Evolutionary conservation across 23 red algal species (phyloP).

Genomic region (Gracilariopsis chorda): DNA sequence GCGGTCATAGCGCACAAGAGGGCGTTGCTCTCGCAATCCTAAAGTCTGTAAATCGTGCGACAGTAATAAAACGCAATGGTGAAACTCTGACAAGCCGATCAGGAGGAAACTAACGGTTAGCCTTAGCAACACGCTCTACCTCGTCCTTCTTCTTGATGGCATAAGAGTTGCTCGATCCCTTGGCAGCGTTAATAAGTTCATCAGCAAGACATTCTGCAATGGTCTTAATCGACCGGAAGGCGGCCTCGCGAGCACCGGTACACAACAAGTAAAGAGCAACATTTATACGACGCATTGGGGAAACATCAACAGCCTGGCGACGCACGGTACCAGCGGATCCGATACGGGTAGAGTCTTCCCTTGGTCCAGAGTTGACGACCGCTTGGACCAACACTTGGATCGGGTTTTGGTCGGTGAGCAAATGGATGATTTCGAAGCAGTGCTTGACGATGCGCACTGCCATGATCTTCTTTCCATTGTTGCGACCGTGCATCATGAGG

Average conservation of each 20-base stretch:
- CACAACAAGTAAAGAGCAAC: constrained; percentile 92
- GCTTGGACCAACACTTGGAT: constrained; percentile 96
- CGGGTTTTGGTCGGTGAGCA: constrained; percentile 97
- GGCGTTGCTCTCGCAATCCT: too few species aligned
- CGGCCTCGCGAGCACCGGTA: constrained; percentile 96
- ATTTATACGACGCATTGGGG: constrained; percentile 95
- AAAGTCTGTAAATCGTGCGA: too few species aligned
- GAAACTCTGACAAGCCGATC: too few species aligned
- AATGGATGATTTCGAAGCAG: constrained; percentile 98
- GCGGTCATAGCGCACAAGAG: too few species aligned
- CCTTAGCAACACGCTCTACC: constrained; percentile 99
- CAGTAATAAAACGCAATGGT: too few species aligned
- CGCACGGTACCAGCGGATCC: constrained; percentile 98
- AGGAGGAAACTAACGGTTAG: constrained; percentile 70
- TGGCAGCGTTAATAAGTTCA: constrained; percentile 99
- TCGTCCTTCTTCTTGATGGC: constrained; percentile 99
- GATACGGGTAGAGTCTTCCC: constrained; percentile 98
- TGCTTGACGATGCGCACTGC: constrained; percentile 99
- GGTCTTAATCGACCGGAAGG: constrained; percentile 99
- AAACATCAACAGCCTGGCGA: constrained; percentile 99
- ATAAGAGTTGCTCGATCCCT: constrained; percentile 97
- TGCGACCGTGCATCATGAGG: constrained; percentile 98
- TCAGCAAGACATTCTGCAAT: constrained; percentile 99
- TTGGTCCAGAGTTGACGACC: constrained; percentile 95
- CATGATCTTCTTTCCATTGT: constrained; percentile 99